These are phyloP conservation scores for Mortierella sp. DNA, from an alignment of 371 early-diverging fungal species.

Conservation along the genomic window DNA sequence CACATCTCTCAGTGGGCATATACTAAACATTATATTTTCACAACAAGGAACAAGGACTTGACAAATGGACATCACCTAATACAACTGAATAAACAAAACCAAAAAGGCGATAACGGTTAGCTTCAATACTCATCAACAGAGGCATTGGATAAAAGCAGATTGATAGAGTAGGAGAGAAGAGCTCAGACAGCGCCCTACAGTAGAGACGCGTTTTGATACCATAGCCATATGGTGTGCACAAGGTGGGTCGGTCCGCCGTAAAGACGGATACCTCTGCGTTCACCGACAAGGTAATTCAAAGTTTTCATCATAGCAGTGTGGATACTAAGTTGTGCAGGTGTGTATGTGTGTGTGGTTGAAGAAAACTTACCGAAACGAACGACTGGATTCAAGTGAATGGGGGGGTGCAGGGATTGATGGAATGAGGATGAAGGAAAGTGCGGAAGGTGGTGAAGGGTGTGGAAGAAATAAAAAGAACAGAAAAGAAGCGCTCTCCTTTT, in stretches of 20 bases:
- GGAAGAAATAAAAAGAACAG: conserved; percentile 8
- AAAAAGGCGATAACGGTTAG: not conserved
- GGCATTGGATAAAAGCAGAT: not conserved
- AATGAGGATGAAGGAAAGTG: not conserved
- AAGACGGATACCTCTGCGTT: conserved; percentile 60
- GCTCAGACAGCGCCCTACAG: conserved; percentile 55
- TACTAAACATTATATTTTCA: not conserved
- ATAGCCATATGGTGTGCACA: conserved; percentile 60
- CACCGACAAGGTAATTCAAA: conserved; percentile 49
- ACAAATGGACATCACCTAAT: not conserved
- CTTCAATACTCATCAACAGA: not conserved
- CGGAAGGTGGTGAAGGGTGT: not conserved
- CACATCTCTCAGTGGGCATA: not conserved
- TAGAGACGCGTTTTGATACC: conserved; percentile 50
- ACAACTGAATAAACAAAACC: not conserved
- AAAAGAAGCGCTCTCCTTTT: not conserved
- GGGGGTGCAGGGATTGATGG: not conserved
- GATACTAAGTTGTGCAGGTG: not conserved
- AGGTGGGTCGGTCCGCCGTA: conserved; percentile 58
- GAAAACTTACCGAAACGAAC: conserved; percentile 20
- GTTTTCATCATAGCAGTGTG: conserved; percentile 41
- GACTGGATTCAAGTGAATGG: not conserved
- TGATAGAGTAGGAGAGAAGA: not conserved
- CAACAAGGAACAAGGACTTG: not conserved
- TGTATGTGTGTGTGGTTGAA: not conserved